phyloP scores from a whole-genome alignment of 768 basidiomycete genomes.

The Cantharellus anzutake region DNA sequence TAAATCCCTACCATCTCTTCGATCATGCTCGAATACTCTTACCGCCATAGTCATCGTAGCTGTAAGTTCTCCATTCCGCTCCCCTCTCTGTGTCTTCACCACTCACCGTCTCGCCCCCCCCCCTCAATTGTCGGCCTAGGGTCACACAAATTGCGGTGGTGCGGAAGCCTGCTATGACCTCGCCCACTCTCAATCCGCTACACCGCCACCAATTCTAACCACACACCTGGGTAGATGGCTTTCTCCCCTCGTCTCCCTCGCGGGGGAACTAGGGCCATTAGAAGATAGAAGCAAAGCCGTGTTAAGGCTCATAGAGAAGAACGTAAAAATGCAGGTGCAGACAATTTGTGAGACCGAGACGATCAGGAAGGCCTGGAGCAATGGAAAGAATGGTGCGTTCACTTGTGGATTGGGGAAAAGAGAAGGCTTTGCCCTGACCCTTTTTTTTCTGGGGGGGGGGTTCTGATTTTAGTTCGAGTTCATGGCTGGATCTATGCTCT shows the following conservation, averaged over 20 bases:
- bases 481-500: constrained; percentile 63
- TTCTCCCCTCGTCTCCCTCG: constrained; percentile 16
- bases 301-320: constrained; percentile 8
- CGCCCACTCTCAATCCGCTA: not conserved
- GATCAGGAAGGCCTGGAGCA: constrained; percentile 19
- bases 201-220: not conserved
- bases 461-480: constrained; percentile 18
- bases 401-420: not conserved
- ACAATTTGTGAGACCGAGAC: constrained; percentile 17
- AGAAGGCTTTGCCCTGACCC: not conserved
- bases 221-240: constrained; percentile 15
- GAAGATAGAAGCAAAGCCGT: constrained; percentile 3
- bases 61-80: not conserved
- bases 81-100: not conserved
- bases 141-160: constrained; percentile 73
- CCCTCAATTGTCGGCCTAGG: not conserved
- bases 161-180: constrained; percentile 21
- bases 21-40: not conserved
- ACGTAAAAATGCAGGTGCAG: constrained; percentile 13
- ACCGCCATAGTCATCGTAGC: not conserved
- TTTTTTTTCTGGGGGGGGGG: no score
- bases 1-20: not conserved
- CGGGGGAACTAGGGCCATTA: constrained; percentile 7
- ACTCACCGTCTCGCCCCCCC: not conserved
- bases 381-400: constrained; percentile 16